phyloP scores from a whole-genome alignment of 2,329 filamentous ascomycete genomes.

The Ceratocystis destructans region DNA sequence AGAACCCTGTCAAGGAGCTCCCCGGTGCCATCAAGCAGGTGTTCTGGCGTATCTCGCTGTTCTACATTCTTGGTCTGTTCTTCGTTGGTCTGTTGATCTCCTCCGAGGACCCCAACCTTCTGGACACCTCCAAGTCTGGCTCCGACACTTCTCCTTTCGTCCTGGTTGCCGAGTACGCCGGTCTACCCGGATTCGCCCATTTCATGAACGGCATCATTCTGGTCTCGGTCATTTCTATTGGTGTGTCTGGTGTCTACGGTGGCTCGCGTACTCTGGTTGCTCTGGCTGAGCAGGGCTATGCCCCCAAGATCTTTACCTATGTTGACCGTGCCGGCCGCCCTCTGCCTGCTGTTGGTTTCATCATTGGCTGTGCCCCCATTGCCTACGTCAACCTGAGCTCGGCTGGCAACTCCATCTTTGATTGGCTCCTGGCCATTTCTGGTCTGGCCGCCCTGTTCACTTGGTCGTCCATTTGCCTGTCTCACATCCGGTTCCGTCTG shows the following conservation, averaged over 20 bases:
- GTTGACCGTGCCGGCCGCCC: conserved; percentile 41
- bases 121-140: conserved; percentile 26
- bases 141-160: conserved; percentile 37
- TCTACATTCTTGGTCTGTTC: conserved; percentile 37
- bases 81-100: conserved; percentile 35
- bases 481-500: conserved; percentile 52
- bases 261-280: conserved; percentile 42
- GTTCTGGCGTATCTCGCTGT: conserved; percentile 40
- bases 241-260: conserved; percentile 41
- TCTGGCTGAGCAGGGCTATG: conserved; percentile 43
- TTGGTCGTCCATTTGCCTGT: conserved; percentile 51
- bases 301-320: conserved; percentile 40
- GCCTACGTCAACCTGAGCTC: conserved; percentile 35
- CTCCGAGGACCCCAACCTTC: conserved; percentile 32
- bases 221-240: conserved; percentile 41
- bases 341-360: conserved; percentile 32
- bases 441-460: conserved; percentile 50
- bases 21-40: conserved; percentile 70
- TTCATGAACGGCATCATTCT: conserved; percentile 43
- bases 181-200: conserved; percentile 34
- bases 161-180: conserved; percentile 35
- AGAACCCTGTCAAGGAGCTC: conserved; percentile 54
- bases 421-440: conserved; percentile 51
- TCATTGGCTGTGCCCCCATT: conserved; percentile 35
- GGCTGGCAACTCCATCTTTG: conserved; percentile 40